These are phyloP conservation scores for Calocera viscosa DNA, from an alignment of 768 basidiomycete genomes.

Conservation along the genomic window DNA sequence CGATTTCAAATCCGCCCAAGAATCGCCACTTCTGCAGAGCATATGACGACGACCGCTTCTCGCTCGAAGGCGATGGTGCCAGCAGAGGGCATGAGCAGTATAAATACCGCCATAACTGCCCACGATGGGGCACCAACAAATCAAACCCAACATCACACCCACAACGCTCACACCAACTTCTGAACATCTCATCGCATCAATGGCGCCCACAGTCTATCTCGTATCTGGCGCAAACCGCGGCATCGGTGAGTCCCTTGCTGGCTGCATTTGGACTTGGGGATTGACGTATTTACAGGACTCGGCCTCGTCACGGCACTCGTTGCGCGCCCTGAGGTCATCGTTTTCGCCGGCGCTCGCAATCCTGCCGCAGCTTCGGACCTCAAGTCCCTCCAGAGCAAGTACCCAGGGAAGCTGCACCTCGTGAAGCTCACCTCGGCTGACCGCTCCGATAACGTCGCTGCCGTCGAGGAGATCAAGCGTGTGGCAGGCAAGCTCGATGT, in stretches of 20 bases:
- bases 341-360: slow-evolving; percentile 18
- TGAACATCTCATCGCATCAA: not conserved
- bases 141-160: no score
- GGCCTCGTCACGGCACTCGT: slow-evolving; percentile 11
- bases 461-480: slow-evolving; percentile 12
- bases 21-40: no score
- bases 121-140: no score
- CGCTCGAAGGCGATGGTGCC: no score
- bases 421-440: slow-evolving; percentile 16
- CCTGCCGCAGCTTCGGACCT: slow-evolving; percentile 11
- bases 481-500: slow-evolving; percentile 17
- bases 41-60: no score
- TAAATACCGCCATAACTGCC: no score
- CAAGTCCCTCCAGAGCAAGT: slow-evolving; percentile 9
- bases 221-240: slow-evolving; percentile 17
- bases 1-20: no score
- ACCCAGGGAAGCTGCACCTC: slow-evolving; percentile 11
- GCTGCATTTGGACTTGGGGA: not conserved
- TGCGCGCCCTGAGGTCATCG: slow-evolving; percentile 5
- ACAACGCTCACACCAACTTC: no score
- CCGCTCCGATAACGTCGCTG: slow-evolving; percentile 14
- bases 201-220: slow-evolving; percentile 10
- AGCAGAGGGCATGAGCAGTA: no score
- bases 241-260: not conserved
- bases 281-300: slow-evolving; percentile 14